Percentiles rank a stretch among this genome's conserved stretches.
Evolutionary conservation across 2,329 filamentous ascomycete species (phyloP).

Genomic region (Purpureocillium lavendulum): DNA sequence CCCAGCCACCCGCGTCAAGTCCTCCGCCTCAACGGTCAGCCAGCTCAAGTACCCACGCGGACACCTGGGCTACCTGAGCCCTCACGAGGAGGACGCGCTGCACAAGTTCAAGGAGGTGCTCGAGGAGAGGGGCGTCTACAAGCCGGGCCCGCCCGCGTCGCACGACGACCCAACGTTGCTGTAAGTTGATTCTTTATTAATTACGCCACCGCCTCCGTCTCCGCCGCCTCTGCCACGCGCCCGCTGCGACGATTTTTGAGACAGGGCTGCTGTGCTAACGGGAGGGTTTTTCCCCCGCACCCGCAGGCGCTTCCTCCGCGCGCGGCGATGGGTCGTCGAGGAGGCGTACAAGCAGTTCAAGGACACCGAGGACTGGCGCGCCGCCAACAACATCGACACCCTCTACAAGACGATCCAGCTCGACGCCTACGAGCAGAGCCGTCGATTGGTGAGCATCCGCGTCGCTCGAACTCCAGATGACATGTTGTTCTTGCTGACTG

Average conservation of each 20-base stretch:
- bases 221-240: not conserved
- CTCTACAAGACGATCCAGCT: slow-evolving; percentile 84
- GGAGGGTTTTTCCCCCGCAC: not conserved
- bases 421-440: slow-evolving; percentile 72
- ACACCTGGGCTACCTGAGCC: slow-evolving; percentile 71
- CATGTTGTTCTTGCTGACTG: too few relatives aligned
- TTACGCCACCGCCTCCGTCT: not conserved
- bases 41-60: slow-evolving; percentile 59
- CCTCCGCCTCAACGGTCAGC: slow-evolving; percentile 18
- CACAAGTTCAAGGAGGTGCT: slow-evolving; percentile 63
- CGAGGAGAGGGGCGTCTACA: slow-evolving; percentile 56
- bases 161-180: slow-evolving; percentile 69
- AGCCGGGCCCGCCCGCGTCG: slow-evolving; percentile 45
- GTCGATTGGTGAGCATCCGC: slow-evolving; percentile 66
- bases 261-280: not conserved
- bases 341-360: slow-evolving; percentile 80
- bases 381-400: slow-evolving; percentile 66
- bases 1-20: slow-evolving; percentile 18
- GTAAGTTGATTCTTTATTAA: slow-evolving; percentile 45
- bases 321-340: slow-evolving; percentile 68
- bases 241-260: not conserved
- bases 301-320: slow-evolving; percentile 74
- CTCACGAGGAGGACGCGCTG: slow-evolving; percentile 59
- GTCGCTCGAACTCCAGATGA: too few relatives aligned
- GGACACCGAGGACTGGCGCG: slow-evolving; percentile 82